Percentiles rank a stretch among this genome's conserved stretches.
phyloP scores from a whole-genome alignment of 2,329 filamentous ascomycete species.

The Beauveria varroae region DNA sequence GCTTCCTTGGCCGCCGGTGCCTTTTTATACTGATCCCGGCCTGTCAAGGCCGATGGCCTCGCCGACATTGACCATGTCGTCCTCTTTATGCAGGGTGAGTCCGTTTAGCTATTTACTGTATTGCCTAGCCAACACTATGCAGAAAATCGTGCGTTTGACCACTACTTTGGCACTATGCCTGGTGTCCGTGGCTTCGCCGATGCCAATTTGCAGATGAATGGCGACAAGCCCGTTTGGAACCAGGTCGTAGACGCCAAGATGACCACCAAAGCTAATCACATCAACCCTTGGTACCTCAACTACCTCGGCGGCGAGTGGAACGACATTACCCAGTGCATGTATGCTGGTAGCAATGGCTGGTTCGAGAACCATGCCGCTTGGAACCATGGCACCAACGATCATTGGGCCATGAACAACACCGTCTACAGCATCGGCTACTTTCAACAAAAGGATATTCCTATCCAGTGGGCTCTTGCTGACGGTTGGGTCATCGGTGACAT shows the following conservation, averaged over 20 bases:
- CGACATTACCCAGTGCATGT: constrained; percentile 47
- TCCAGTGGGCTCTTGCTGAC: constrained; percentile 47
- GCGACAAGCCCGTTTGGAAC: constrained; percentile 37
- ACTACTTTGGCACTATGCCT: constrained; percentile 50
- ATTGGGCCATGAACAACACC: constrained; percentile 47
- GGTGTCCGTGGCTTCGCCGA: constrained; percentile 48
- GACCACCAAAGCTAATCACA: constrained; percentile 31
- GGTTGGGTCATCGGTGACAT: constrained; percentile 48
- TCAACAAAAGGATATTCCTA: constrained; percentile 43
- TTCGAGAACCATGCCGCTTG: constrained; percentile 42
- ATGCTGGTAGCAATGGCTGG: constrained; percentile 44
- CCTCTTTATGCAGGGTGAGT: constrained; percentile 45
- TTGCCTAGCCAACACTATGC: background rate
- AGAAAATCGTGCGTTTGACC: constrained; percentile 31
- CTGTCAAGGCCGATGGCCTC: constrained; percentile 3
- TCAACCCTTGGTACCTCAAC: constrained; percentile 48
- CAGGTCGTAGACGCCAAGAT: constrained; percentile 34
- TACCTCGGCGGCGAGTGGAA: constrained; percentile 42
- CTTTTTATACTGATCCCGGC: background rate
- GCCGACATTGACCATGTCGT: constrained; percentile 48
- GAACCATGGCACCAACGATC: constrained; percentile 43
- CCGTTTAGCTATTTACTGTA: background rate
- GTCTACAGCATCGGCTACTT: constrained; percentile 46
- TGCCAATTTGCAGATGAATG: constrained; percentile 45
- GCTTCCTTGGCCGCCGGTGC: background rate